Percentiles rank a stretch among this genome's conserved stretches.
These are phyloP conservation scores for Coemansia sp. DNA, from an alignment of 192 early-diverging fungal genomes.

Conservation along the genomic window DNA sequence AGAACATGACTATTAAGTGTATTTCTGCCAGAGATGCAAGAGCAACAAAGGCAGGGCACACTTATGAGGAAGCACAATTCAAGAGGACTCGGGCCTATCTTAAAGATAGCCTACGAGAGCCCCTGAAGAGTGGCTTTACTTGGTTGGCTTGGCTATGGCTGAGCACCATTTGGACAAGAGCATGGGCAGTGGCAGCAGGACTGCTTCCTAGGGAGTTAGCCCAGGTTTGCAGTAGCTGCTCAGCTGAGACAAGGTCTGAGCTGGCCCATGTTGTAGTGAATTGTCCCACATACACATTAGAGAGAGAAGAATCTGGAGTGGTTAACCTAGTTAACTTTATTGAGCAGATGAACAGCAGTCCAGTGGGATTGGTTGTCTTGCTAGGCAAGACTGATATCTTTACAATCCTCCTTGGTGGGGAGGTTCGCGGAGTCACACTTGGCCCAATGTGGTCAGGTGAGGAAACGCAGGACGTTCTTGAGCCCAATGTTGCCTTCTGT, in stretches of 20 bases:
- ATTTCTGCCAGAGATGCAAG: neutral
- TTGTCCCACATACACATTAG: neutral
- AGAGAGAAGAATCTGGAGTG: too few relatives aligned
- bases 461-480: too few relatives aligned
- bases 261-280: neutral
- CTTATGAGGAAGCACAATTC: constrained; percentile 1
- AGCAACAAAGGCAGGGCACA: neutral
- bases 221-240: constrained; percentile 1
- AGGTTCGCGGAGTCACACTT: neutral
- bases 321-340: too few relatives aligned
- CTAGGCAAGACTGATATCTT: constrained; percentile 1
- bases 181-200: neutral
- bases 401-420: constrained; percentile 3
- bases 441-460: constrained; percentile 1
- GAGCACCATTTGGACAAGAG: neutral
- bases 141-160: neutral
- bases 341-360: constrained; percentile 4
- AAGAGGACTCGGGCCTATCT: neutral
- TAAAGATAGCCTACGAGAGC: constrained; percentile 2
- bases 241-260: neutral
- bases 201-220: neutral
- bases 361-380: neutral
- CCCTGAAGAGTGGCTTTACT: constrained; percentile 1
- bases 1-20: neutral
- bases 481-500: too few relatives aligned